Evolutionary conservation across 176 grass and related monocot species (phyloP).

Genomic region (Elaeis guineensis): DNA sequence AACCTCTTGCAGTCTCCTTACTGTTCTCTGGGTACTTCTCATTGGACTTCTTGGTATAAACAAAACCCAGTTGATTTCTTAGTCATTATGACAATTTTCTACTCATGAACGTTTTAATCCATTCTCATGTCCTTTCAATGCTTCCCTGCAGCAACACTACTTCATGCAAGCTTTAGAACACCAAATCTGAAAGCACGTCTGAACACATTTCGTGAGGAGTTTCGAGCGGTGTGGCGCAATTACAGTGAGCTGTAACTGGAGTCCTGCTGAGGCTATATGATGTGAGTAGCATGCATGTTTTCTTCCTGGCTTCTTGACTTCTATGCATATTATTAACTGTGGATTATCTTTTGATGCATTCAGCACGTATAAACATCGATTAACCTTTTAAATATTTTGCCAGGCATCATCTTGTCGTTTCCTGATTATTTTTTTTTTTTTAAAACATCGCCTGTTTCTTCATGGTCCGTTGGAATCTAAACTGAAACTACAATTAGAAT

Average conservation of each 20-base stretch:
- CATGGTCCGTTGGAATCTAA: no score
- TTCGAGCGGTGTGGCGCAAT: conserved; percentile 88
- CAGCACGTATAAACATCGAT: no score
- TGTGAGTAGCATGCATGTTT: conserved; percentile 1
- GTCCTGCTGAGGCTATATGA: not conserved
- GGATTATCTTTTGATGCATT: no score
- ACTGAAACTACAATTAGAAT: no score
- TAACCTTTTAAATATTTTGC: no score
- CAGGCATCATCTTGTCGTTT: no score
- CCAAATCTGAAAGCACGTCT: conserved; percentile 96
- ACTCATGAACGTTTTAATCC: not conserved
- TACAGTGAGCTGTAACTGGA: conserved; percentile 64
- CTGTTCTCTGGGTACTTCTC: conserved; percentile 77
- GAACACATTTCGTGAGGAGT: conserved; percentile 98
- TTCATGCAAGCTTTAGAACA: conserved; percentile 95
- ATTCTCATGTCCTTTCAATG: conserved; percentile 10
- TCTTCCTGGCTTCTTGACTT: not conserved
- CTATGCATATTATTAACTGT: not conserved
- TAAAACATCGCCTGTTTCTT: no score
- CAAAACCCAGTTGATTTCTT: no score
- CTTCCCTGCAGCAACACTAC: conserved; percentile 48
- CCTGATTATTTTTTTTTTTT: no score
- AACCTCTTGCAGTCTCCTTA: conserved; percentile 76
- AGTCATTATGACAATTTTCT: conserved; percentile 4
- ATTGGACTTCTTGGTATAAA: conserved; percentile 80